Evolutionary conservation across 441 rosid genomes (phyloP).

Genomic region (Croton setiger): DNA sequence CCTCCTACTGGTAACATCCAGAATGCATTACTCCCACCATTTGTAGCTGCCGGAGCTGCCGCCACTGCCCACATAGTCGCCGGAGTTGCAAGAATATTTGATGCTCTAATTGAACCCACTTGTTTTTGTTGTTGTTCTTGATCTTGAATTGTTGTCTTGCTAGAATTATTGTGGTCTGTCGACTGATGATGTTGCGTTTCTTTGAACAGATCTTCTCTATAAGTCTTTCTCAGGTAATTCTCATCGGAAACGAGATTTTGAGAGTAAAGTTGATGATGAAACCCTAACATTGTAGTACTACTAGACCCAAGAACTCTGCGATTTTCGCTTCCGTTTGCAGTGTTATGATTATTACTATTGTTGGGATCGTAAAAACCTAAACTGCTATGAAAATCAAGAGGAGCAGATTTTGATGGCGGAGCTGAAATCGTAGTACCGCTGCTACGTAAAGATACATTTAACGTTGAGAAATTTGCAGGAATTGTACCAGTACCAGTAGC

Average conservation of each 20-base stretch:
- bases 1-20: constrained; percentile 79
- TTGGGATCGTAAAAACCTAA: constrained; percentile 38
- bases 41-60: constrained; percentile 39
- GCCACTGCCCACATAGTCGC: constrained; percentile 83
- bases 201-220: constrained; percentile 65
- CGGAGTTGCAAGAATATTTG: constrained; percentile 40
- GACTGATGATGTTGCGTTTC: constrained; percentile 33
- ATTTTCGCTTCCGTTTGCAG: constrained; percentile 29
- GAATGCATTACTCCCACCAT: constrained; percentile 64
- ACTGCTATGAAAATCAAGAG: constrained; percentile 45
- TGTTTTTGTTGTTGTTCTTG: constrained; percentile 28
- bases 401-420: constrained; percentile 49
- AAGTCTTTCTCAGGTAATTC: constrained; percentile 38
- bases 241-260: constrained; percentile 48
- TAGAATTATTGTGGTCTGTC: constrained; percentile 23
- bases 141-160: constrained; percentile 37
- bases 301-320: constrained; percentile 35
- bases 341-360: not conserved
- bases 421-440: constrained; percentile 49
- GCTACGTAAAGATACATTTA: constrained; percentile 59
- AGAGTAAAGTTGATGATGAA: constrained; percentile 60
- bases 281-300: constrained; percentile 44
- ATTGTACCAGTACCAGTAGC: constrained; percentile 87
- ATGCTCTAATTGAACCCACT: constrained; percentile 30
- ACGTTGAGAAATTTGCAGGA: constrained; percentile 76